phyloP scores from a whole-genome alignment of 2,329 filamentous ascomycete species.

The Colletotrichum orchidophilum region DNA sequence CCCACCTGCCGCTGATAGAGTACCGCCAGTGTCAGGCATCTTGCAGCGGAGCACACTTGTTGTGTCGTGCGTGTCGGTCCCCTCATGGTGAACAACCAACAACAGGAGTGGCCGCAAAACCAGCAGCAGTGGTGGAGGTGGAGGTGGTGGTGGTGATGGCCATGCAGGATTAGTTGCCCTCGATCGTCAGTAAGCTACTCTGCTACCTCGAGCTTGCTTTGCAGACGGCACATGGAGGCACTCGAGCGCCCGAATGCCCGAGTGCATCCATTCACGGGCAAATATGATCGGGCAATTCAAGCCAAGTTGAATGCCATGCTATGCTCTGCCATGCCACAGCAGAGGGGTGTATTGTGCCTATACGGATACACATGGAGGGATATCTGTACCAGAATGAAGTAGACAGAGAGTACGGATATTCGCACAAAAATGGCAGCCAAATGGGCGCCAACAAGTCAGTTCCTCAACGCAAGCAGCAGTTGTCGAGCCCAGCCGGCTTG shows the following conservation, averaged over 20 bases:
- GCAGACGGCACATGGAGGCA: background rate
- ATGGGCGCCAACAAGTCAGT: background rate
- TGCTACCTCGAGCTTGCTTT: background rate
- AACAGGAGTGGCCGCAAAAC: background rate
- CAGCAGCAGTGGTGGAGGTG: no score
- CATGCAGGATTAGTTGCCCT: background rate
- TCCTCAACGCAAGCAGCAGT: constrained; percentile 30
- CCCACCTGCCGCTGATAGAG: background rate
- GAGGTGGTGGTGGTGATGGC: background rate
- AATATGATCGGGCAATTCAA: background rate
- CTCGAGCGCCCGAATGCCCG: background rate
- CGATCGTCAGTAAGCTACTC: background rate
- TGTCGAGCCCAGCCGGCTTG: constrained; percentile 20
- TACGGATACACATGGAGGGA: no score
- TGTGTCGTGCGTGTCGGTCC: background rate
- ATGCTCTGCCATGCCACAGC: background rate
- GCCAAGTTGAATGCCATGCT: background rate
- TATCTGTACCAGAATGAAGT: no score
- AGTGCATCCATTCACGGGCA: background rate
- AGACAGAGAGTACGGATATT: no score
- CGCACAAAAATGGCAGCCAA: no score
- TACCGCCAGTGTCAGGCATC: background rate
- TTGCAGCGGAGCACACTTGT: background rate
- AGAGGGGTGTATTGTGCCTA: background rate
- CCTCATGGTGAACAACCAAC: background rate